These are phyloP conservation scores for Lolium multiflorum DNA, from an alignment of 176 grass and related monocot genomes.

Conservation along the genomic window DNA sequence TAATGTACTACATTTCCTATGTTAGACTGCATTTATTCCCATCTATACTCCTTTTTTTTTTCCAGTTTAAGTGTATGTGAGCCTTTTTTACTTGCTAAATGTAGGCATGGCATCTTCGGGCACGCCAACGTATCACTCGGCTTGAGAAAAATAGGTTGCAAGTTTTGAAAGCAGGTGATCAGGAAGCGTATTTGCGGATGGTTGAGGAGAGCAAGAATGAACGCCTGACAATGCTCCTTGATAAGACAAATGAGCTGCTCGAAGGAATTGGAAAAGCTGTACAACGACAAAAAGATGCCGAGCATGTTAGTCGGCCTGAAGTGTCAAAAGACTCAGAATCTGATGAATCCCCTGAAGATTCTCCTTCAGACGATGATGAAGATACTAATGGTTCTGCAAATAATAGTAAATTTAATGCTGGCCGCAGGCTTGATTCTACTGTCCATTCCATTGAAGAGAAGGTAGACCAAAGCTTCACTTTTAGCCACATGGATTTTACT, in stretches of 20 bases:
- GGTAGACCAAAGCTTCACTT: conserved; percentile 54
- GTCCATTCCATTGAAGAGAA: conserved; percentile 99
- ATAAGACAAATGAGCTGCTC: conserved; percentile 97
- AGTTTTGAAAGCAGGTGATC: conserved; percentile 90
- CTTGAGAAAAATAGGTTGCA: conserved; percentile 85
- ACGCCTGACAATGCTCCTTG: conserved; percentile 93
- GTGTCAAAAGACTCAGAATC: conserved; percentile 68
- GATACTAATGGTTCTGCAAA: conserved; percentile 41
- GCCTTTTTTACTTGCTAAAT: conserved; percentile 36
- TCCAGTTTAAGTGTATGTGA: conserved; percentile 14
- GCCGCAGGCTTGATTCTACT: conserved; percentile 92
- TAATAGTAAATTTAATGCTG: conserved; percentile 72
- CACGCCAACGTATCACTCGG: conserved; percentile 84
- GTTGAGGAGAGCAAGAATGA: conserved; percentile 99
- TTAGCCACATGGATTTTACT: conserved; percentile 22
- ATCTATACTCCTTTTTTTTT: conserved; percentile 32
- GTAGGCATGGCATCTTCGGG: conserved; percentile 94
- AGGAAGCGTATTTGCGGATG: conserved; percentile 98
- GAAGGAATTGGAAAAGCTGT: conserved; percentile 96
- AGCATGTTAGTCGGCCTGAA: conserved; percentile 74
- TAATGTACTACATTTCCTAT: conserved; percentile 11
- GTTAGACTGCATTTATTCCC: conserved; percentile 34
- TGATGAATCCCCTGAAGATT: conserved; percentile 60
- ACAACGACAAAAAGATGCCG: conserved; percentile 95
- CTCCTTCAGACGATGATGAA: conserved; percentile 67